Base-by-base conservation (phyloP, 1,284 basidiomycete species). In the Hymenochaete sp. region DNA sequence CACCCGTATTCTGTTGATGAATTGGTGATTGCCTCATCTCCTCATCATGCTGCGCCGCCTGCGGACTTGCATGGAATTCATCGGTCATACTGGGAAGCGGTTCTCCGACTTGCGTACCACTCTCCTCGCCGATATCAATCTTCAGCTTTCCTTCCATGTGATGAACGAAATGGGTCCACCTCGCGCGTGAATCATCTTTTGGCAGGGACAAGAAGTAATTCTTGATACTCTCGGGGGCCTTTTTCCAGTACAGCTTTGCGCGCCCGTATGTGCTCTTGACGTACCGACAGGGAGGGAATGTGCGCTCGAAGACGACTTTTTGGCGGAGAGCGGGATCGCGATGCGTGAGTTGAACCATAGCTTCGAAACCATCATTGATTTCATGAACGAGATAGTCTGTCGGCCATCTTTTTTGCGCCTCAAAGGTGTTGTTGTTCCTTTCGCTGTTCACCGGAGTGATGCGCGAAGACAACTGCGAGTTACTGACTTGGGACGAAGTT, bases 191-290 rank as follows among this genome's bases (percentile, higher is more conserved):
- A 26, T 51, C 49, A 3, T 38, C 45, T 11, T 25, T 16, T n/a
- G 40, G 35, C 29, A 51, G 25, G n/a, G 35, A 10, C 16, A 51
- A 22, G 32, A 47, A 51, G 19, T 51, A 45, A 10, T 38, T 35
- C 37, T 36, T 43, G 13, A 47, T 44, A 21, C 44, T 37, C 28
- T 25, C 13, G 29, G 32, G 38, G 37, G 49, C 49, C 8, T 45
- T 33, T 21, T 51, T 51, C 49, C 49, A 51, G 21, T 51, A 51
- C 28, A 51, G 36, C 38, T 51, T 51, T 14, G 49, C 49, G 22
- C 49, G 45, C 4, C 49, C 49, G 13, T 44, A 42, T 8, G 49
- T 51, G 28, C 45, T 47, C 32, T 51, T 51, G 13, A 51, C 49
- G 37, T 51, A 51, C 11, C 45, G 40, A 24, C 49, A 51, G 14